phyloP scores from a whole-genome alignment of 2,329 filamentous ascomycete genomes.

The Diaporthe sp. region DNA sequence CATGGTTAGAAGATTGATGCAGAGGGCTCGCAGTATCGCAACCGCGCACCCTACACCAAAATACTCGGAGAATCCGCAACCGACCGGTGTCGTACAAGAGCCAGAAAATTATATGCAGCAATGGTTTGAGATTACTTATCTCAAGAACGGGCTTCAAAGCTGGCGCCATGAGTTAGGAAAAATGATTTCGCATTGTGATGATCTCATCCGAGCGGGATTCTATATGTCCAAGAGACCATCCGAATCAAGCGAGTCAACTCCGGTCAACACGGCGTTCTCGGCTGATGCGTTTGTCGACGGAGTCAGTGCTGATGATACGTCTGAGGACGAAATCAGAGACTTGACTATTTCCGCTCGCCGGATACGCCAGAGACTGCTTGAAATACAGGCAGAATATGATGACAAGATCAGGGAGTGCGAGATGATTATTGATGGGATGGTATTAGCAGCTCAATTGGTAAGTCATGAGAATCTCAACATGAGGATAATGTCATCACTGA shows the following conservation, averaged over 20 bases:
- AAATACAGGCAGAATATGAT: neutral
- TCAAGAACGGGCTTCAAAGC: neutral
- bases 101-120: neutral
- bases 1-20: neutral
- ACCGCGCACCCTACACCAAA: neutral
- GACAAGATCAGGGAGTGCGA: conserved; percentile 4
- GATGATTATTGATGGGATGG: conserved; percentile 9
- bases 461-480: neutral
- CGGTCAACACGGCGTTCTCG: neutral
- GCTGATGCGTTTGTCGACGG: neutral
- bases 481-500: neutral
- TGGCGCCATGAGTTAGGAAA: neutral
- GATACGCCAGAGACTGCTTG: neutral
- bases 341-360: neutral
- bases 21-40: neutral
- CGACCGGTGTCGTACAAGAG: neutral
- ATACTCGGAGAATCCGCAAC: neutral
- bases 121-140: neutral
- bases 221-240: neutral
- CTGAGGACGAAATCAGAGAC: neutral
- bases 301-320: neutral
- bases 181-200: neutral
- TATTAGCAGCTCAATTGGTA: conserved; percentile 6
- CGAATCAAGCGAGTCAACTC: neutral
- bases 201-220: neutral